phyloP scores from a whole-genome alignment of 768 basidiomycete species.

The Russula sp. region DNA sequence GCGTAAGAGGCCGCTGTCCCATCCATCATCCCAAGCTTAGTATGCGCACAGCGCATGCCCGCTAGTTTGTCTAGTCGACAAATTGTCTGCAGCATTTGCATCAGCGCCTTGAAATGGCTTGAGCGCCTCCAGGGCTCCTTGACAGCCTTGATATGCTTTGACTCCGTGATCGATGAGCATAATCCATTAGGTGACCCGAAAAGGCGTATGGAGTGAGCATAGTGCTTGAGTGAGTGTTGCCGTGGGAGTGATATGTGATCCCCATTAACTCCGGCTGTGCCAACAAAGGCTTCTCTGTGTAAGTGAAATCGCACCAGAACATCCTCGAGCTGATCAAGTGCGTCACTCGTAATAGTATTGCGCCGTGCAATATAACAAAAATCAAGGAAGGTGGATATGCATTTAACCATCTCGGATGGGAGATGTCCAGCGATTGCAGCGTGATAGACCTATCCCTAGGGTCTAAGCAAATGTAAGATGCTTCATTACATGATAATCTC shows the following conservation, averaged over 20 bases:
- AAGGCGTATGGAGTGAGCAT: too few relatives aligned
- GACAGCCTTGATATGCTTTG: neutral
- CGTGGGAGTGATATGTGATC: constrained; percentile 17
- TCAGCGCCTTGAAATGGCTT: constrained; percentile 17
- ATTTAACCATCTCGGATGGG: constrained; percentile 26
- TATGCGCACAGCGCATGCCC: neutral
- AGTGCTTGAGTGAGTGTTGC: constrained; percentile 13
- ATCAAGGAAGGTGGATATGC: constrained; percentile 10
- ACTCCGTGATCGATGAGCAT: constrained; percentile 24
- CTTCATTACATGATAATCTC: too few relatives aligned
- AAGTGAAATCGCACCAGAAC: neutral
- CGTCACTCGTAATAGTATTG: neutral
- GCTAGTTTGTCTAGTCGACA: constrained; percentile 11
- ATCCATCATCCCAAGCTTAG: constrained; percentile 1
- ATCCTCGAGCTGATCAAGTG: neutral
- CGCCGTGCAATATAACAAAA: constrained; percentile 21
- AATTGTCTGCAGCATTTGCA: too few relatives aligned
- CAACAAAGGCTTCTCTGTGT: too few relatives aligned
- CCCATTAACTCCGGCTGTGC: too few relatives aligned
- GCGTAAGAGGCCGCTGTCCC: neutral
- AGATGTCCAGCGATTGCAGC: constrained; percentile 29
- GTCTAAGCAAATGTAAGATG: too few relatives aligned
- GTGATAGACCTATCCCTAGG: too few relatives aligned
- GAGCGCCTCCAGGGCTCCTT: constrained; percentile 24
- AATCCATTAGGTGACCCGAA: too few relatives aligned